Percentiles rank a stretch among this genome's conserved stretches.
Evolutionary conservation across 2,329 filamentous ascomycete genomes (phyloP).

Genomic region (Thielaviopsis ethacetica): DNA sequence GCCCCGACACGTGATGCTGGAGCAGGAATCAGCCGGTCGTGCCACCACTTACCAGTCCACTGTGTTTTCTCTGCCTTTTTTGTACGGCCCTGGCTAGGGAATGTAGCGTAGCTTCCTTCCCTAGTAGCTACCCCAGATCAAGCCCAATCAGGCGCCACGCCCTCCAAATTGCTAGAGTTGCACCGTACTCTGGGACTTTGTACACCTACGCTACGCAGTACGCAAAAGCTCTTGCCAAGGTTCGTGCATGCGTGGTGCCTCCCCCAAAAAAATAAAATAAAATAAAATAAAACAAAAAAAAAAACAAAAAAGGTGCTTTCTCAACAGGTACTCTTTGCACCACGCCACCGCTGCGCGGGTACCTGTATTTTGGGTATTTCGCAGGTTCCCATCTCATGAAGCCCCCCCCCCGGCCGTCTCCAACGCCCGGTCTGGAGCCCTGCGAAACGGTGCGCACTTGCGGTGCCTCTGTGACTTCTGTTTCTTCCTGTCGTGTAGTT

Average conservation of each 20-base stretch:
- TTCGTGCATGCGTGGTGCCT: neutral
- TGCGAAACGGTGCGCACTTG: neutral
- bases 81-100: neutral
- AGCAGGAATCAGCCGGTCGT: conserved; percentile 3
- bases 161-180: no score
- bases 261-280: neutral
- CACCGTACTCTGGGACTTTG: no score
- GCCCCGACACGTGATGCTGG: conserved; percentile 2
- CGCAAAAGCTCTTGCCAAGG: no score
- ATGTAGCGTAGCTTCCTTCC: neutral
- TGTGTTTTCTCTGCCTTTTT: neutral
- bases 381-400: neutral
- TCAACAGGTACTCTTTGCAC: neutral
- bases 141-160: neutral
- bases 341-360: neutral
- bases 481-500: neutral
- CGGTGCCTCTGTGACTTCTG: neutral
- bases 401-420: neutral
- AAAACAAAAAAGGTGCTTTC: neutral
- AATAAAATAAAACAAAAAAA: neutral
- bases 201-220: no score
- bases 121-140: neutral
- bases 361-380: neutral
- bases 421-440: neutral
- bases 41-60: neutral